Base-by-base conservation (phyloP, 75 land plant species). In the Cupressus sempervirens region DNA sequence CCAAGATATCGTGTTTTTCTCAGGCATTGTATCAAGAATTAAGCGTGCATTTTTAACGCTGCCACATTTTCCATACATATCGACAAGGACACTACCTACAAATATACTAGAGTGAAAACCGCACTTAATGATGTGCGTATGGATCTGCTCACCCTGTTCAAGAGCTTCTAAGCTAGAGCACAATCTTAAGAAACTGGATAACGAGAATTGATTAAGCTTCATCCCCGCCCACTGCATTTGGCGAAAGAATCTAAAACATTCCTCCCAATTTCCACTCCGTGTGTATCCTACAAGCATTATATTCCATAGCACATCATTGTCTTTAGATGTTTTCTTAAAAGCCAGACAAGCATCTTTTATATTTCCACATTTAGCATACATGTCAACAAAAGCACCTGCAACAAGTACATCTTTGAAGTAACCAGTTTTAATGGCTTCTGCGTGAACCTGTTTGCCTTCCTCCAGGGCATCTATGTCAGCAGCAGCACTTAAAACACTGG, bases 271-370 rank as follows among this genome's bases (percentile, higher is more conserved):
- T 52, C 90, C 94, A 23, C 85, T 84, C 85, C 90, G 93, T 43
- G 92, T 92, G 84, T 91, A 95, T 65, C 96, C 93, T 20, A 87
- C 87, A 68, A 95, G 90, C 97, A 95, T 95, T 50, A 91, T 91
- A 85, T 93, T 95, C 97, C 97, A 95, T 16, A 95, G 58, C 5
- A 94, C 94, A 34, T 92, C 88, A 90, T 94, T 94, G 30, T 88
- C 85, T 35, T 82, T 89, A 65, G 83, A 62, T 48, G 93, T 91
- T 5, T 83, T 74, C 13, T 88, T 80, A 74, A 91, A 88, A 38
- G 54, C 83, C 4, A 54, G 45, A 32, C 53, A 74, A 67, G 92
- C 90, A 76, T 73, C 80, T 40, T 41, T 38, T 9, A 91, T 54
- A 54, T 29, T 80, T 53, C 92, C 92, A 83, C 92, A 91, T 68